Base-by-base conservation (phyloP, 1,139 yeast species). In the Tardiomyces depauwii region DNA sequence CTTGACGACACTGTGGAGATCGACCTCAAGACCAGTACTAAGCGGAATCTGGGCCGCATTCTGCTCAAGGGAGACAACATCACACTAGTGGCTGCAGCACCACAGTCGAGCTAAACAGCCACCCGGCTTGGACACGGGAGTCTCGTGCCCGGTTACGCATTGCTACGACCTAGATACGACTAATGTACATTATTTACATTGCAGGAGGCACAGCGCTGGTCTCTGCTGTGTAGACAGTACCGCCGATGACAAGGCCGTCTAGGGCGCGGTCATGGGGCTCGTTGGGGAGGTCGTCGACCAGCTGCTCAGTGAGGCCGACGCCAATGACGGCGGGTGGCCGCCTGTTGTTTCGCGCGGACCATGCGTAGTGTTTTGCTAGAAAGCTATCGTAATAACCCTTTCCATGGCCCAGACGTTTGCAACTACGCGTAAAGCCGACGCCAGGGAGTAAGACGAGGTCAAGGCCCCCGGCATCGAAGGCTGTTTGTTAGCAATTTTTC, bases 11-110 rank as follows among this genome's bases (percentile, higher is more conserved):
- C 97, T 0, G 73, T 75, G 16, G 96, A 91, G 57, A 68, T 83
- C 57, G 59, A 67, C 49, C 51, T 59, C 45, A 57, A 64, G 50
- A 71, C 73, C 47, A 76, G 78, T n/a, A 54, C 67, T 46, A 67
- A 59, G 54, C 62, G 73, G 14, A 56, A 59, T 9, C 51, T 79
- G 43, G 71, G 73, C 18, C 58, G 85, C 48, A 77, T 91, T 32
- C 64, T 93, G 54, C 70, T 93, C 49, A 91, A 91, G 63, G 98
- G 99, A 2, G 99, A 93, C 61, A 93, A 87, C 61, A 86, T 93
- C 46, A 83, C 96, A 16, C 70, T 89, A 52, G 83, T 91, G 25
- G 75, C 89, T 12, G 72, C 43, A 11, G 18, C 25, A 19, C 18
- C 44, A 12, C 19, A 14, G n/a, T 36, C 18, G 7, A n/a, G 21